These are phyloP conservation scores for Torulaspora indica DNA, from an alignment of 805 yeast species.

Conservation along the genomic window DNA sequence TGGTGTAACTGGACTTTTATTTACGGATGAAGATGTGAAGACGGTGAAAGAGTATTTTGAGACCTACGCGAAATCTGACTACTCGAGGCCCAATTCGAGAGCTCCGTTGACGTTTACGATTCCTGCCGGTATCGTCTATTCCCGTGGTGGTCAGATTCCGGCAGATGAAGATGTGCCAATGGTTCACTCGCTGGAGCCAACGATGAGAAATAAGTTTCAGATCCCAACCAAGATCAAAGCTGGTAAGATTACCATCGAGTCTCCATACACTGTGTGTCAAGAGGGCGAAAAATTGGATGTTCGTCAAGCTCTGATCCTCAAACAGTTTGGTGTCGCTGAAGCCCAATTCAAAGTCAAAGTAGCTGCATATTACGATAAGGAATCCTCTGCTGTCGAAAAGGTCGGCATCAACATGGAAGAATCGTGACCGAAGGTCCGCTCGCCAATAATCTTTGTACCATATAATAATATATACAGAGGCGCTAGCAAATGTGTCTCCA, in stretches of 20 bases:
- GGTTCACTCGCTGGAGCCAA: conserved; percentile 93
- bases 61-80: conserved; percentile 74
- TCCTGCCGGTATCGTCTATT: conserved; percentile 87
- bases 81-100: conserved; percentile 80
- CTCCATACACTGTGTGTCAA: conserved; percentile 74
- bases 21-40: conserved; percentile 83
- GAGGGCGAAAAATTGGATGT: conserved; percentile 81
- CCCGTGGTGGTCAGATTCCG: conserved; percentile 92
- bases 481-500: conserved; percentile 26
- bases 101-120: conserved; percentile 79
- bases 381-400: conserved; percentile 37
- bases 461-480: conserved; percentile 9
- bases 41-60: conserved; percentile 87
- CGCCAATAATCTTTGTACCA: conserved; percentile 6
- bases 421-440: not conserved
- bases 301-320: conserved; percentile 83
- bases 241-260: conserved; percentile 77
- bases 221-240: conserved; percentile 86
- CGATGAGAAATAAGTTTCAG: conserved; percentile 81
- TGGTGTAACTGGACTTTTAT: conserved; percentile 83
- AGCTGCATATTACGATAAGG: conserved; percentile 73
- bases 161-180: conserved; percentile 92
- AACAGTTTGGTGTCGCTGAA: conserved; percentile 93
- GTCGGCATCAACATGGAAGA: conserved; percentile 36
- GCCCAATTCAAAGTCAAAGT: conserved; percentile 81